phyloP scores from a whole-genome alignment of 768 basidiomycete genomes.

The Phaeotremella skinneri region DNA sequence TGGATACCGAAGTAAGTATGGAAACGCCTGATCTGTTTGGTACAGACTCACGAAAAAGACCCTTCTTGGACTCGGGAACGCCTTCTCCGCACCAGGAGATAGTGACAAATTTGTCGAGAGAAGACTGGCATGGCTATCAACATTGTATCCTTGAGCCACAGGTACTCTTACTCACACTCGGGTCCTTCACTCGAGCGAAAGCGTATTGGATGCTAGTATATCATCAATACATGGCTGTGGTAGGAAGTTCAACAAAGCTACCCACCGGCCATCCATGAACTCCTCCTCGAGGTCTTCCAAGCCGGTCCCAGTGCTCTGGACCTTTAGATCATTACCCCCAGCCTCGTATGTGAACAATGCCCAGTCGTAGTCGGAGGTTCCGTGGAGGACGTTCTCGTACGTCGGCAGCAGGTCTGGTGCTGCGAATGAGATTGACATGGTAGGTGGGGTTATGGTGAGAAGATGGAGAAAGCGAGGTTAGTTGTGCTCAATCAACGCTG shows the following conservation, averaged over 20 bases:
- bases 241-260: slow-evolving; percentile 39
- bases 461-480: not conserved
- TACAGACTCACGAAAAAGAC: slow-evolving; percentile 64
- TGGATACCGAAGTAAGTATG: slow-evolving; percentile 15
- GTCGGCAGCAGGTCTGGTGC: slow-evolving; percentile 39
- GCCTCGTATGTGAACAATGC: slow-evolving; percentile 65
- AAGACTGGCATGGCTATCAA: slow-evolving; percentile 58
- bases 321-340: slow-evolving; percentile 79
- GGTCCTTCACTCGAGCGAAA: slow-evolving; percentile 78
- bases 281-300: slow-evolving; percentile 89
- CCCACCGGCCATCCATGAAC: slow-evolving; percentile 87
- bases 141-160: not conserved
- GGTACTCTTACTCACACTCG: slow-evolving; percentile 61
- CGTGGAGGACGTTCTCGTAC: slow-evolving; percentile 36
- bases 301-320: slow-evolving; percentile 78
- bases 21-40: not conserved
- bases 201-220: slow-evolving; percentile 82
- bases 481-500: slow-evolving; percentile 9
- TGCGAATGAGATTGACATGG: slow-evolving; percentile 45
- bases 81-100: slow-evolving; percentile 98
- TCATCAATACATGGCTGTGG: not conserved
- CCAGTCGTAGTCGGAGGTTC: slow-evolving; percentile 41
- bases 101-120: slow-evolving; percentile 86
- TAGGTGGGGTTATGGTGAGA: slow-evolving; percentile 11
- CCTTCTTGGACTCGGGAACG: slow-evolving; percentile 87